Conservation (phyloP, 345 rosid species). For the Pistacia atlantica region DNA sequence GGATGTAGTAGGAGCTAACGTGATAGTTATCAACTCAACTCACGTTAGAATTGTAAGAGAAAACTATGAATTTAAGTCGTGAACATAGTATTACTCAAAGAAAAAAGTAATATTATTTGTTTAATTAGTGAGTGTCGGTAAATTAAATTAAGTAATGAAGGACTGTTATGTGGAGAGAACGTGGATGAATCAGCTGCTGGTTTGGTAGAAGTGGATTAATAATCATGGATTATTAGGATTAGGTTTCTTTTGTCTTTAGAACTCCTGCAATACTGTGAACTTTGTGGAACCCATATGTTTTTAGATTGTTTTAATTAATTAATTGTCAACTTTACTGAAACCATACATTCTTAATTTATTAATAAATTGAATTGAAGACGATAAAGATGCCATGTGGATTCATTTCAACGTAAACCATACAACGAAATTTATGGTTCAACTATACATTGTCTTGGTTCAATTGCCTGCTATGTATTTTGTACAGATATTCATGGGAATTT, state of each 20-base stretch:
- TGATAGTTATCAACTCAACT: no score
- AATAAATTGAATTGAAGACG: neutral
- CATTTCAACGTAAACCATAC: neutral
- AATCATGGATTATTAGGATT: no score
- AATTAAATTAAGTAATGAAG: no score
- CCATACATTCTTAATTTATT: neutral
- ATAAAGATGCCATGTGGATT: conserved; percentile 6
- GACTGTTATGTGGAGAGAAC: neutral
- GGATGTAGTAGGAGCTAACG: no score
- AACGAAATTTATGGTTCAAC: neutral
- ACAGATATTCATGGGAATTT: no score
- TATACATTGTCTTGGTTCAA: neutral
- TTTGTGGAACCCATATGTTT: neutral
- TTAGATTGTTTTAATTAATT: no score
- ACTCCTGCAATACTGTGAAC: neutral
- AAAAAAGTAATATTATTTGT: no score
- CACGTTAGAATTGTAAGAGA: no score
- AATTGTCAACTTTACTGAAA: no score
- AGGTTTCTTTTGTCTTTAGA: neutral
- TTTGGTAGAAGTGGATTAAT: neutral
- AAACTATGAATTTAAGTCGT: no score
- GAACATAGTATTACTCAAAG: no score
- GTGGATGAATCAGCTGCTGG: neutral
- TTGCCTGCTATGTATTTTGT: neutral
- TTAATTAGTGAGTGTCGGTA: no score